These are phyloP conservation scores for Globisporangium apiculatum DNA, from an alignment of 352 stramenopile species.

Conservation along the genomic window DNA sequence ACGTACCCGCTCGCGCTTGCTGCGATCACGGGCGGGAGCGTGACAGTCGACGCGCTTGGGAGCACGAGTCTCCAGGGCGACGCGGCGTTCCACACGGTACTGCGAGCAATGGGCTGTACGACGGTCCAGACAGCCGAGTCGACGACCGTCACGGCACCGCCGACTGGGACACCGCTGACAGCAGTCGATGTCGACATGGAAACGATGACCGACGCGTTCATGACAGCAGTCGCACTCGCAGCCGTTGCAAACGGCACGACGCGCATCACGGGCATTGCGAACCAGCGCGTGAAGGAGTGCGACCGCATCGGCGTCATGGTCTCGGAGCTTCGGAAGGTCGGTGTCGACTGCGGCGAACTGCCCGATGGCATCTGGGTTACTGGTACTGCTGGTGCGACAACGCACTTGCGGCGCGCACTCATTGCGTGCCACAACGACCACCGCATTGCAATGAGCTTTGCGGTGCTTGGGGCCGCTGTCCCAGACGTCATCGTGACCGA, in stretches of 20 bases:
- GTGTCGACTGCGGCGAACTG: constrained; percentile 74
- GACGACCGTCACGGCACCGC: constrained; percentile 73
- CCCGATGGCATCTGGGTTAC: constrained; percentile 77
- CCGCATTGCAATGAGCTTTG: constrained; percentile 98
- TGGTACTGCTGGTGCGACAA: constrained; percentile 41
- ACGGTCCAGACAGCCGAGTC: constrained; percentile 51
- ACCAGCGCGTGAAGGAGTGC: constrained; percentile 97
- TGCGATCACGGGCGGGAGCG: constrained; percentile 92
- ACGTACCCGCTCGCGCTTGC: constrained; percentile 96
- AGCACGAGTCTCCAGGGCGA: constrained; percentile 93
- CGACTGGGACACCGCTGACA: constrained; percentile 56
- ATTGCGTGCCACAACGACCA: constrained; percentile 96
- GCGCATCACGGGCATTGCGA: constrained; percentile 97
- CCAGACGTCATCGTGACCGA: constrained; percentile 94
- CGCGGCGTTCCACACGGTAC: constrained; percentile 90
- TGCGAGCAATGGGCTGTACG: constrained; percentile 72
- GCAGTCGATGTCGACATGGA: constrained; percentile 95
- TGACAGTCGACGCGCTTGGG: constrained; percentile 93
- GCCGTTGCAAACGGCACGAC: constrained; percentile 94
- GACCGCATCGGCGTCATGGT: constrained; percentile 98
- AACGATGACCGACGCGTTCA: constrained; percentile 97
- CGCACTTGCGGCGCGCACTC: constrained; percentile 43
- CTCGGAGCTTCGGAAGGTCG: constrained; percentile 93
- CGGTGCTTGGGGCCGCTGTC: constrained; percentile 88
- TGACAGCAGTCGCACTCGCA: constrained; percentile 94